Conservation (phyloP, 2,329 filamentous ascomycete genomes). For the Pseudocercospora ulei region DNA sequence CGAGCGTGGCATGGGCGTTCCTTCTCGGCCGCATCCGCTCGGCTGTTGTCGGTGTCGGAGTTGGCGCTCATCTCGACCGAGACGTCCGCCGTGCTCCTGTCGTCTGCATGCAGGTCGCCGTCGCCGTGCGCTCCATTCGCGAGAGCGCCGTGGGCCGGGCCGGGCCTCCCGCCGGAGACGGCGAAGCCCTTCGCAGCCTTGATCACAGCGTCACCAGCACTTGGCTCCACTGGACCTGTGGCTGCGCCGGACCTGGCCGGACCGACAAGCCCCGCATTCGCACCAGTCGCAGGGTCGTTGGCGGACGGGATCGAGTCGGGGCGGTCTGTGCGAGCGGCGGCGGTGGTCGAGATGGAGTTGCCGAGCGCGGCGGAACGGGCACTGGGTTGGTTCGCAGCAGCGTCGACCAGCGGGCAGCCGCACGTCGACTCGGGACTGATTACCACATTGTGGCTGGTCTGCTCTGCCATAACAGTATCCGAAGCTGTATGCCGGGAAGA, state of each 20-base stretch:
- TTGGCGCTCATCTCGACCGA: slow-evolving; percentile 62
- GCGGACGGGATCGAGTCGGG: slow-evolving; percentile 22
- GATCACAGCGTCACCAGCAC: slow-evolving; percentile 29
- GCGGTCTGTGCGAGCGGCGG: slow-evolving; percentile 37
- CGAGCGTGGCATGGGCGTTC: slow-evolving; percentile 49
- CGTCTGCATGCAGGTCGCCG: slow-evolving; percentile 41
- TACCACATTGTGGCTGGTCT: slow-evolving; percentile 61
- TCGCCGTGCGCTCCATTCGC: slow-evolving; percentile 30
- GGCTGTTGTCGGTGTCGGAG: slow-evolving; percentile 66
- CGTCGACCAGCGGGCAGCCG: slow-evolving; percentile 53
- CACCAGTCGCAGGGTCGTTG: slow-evolving; percentile 14
- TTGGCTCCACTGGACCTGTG: slow-evolving; percentile 28
- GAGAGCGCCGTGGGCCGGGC: slow-evolving; percentile 11
- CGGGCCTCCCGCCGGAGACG: slow-evolving; percentile 11
- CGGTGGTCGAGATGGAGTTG: slow-evolving; percentile 30
- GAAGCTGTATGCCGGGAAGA: slow-evolving; percentile 20
- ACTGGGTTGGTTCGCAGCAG: slow-evolving; percentile 49
- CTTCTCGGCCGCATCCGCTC: slow-evolving; percentile 47
- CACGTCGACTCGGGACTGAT: slow-evolving; percentile 59
- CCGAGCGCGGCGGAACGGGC: slow-evolving; percentile 47
- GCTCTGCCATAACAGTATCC: slow-evolving; percentile 60
- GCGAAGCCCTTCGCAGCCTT: slow-evolving; percentile 9
- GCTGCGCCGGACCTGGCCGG: slow-evolving; percentile 15
- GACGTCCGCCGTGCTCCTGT: slow-evolving; percentile 52
- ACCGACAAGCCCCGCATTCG: slow-evolving; percentile 9